Evolutionary conservation across 2,329 filamentous ascomycete species (phyloP).

Genomic region (Fusarium cyanostomum): DNA sequence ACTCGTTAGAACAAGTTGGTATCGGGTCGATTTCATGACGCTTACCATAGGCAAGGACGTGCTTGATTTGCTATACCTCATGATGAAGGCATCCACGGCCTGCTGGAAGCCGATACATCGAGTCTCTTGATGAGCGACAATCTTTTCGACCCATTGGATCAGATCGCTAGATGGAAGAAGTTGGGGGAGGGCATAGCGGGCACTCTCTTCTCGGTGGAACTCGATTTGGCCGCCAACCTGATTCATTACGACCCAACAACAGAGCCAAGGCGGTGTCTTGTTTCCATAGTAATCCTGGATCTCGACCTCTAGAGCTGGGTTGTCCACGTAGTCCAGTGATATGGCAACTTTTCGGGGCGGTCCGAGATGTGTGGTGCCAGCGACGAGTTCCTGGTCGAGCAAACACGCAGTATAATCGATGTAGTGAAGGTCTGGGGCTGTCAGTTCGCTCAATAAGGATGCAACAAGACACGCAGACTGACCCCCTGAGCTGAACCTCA

Average conservation of each 20-base stretch:
- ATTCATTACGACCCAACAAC: constrained; percentile 43
- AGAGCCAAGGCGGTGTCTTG: constrained; percentile 39
- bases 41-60: constrained; percentile 39
- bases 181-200: constrained; percentile 40
- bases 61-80: constrained; percentile 39
- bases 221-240: constrained; percentile 42
- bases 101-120: constrained; percentile 42
- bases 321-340: constrained; percentile 43
- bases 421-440: constrained; percentile 40
- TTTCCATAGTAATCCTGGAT: constrained; percentile 42
- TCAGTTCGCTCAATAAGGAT: neutral
- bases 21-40: neutral
- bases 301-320: constrained; percentile 37
- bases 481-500: constrained; percentile 44
- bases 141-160: constrained; percentile 41
- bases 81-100: constrained; percentile 41
- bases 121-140: constrained; percentile 36
- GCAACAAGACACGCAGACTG: neutral
- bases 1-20: constrained; percentile 1
- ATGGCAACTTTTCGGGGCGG: constrained; percentile 39
- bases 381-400: constrained; percentile 41
- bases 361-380: constrained; percentile 43
- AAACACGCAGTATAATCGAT: constrained; percentile 43
- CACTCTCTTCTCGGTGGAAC: constrained; percentile 41
- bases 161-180: constrained; percentile 35